Evolutionary conservation across 805 yeast genomes (phyloP).

Genomic region (Yarrowia sp.): DNA sequence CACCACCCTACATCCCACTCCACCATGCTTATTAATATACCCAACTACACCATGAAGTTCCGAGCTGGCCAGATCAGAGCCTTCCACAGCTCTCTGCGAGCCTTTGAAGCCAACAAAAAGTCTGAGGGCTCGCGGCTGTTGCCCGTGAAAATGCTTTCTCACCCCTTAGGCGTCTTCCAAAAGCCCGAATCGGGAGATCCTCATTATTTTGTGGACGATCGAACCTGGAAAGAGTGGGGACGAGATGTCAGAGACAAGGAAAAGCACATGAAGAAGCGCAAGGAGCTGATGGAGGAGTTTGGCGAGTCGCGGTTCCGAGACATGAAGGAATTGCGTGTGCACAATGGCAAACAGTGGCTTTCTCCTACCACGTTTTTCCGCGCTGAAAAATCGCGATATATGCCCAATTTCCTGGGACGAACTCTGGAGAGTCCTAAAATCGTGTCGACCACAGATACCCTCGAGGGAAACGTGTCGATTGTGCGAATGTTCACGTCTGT

Average conservation of each 20-base stretch:
- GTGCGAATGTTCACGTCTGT: constrained; percentile 70
- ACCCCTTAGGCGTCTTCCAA: constrained; percentile 25
- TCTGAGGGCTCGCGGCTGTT: constrained; percentile 31
- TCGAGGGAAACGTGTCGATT: constrained; percentile 64
- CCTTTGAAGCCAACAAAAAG: constrained; percentile 27
- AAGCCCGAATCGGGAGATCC: constrained; percentile 38
- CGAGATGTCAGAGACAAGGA: constrained; percentile 59
- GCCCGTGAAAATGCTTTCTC: constrained; percentile 31
- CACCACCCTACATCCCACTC: not conserved
- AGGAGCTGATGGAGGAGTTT: constrained; percentile 65
- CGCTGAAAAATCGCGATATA: constrained; percentile 72
- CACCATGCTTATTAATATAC: constrained; percentile 1
- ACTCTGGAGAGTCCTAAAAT: constrained; percentile 52
- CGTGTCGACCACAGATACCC: constrained; percentile 51
- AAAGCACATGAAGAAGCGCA: constrained; percentile 57
- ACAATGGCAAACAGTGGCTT: constrained; percentile 85
- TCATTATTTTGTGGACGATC: constrained; percentile 47
- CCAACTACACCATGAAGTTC: constrained; percentile 9
- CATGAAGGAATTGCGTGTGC: constrained; percentile 64
- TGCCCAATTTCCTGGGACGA: constrained; percentile 77
- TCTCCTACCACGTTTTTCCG: constrained; percentile 84
- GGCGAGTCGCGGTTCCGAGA: constrained; percentile 73
- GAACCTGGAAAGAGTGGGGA: constrained; percentile 52
- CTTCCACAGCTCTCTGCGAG: constrained; percentile 12
- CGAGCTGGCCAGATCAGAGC: constrained; percentile 9